A percentile compares a stretch with the other conserved stretches of the same genome.
Evolutionary conservation across 2,329 filamentous ascomycete species (phyloP).

Genomic region (Trichoderma sp.): DNA sequence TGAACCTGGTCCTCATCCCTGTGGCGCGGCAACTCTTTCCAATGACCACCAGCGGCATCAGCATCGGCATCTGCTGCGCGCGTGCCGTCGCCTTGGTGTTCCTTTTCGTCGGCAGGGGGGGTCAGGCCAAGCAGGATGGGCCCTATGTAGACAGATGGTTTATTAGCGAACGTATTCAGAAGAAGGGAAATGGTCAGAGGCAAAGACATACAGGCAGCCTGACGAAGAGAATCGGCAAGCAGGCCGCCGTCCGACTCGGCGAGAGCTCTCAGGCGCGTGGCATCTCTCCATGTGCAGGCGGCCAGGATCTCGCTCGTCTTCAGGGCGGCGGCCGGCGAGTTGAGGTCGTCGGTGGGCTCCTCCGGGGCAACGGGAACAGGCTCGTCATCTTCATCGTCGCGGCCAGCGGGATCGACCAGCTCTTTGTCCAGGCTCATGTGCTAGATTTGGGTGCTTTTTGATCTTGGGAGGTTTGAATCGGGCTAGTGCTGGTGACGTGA

Average conservation of each 20-base stretch:
- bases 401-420: constrained; percentile 17
- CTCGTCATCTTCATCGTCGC: constrained; percentile 9
- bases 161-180: constrained; percentile 7
- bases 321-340: constrained; percentile 25
- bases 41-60: constrained; percentile 35
- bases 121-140: constrained; percentile 55
- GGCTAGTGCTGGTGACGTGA: constrained; percentile 1
- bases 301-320: constrained; percentile 45
- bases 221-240: constrained; percentile 65
- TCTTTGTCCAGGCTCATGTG: constrained; percentile 23
- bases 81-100: background rate
- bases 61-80: constrained; percentile 5
- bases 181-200: background rate
- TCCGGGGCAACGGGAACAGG: constrained; percentile 4
- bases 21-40: constrained; percentile 70
- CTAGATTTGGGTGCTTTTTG: constrained; percentile 4
- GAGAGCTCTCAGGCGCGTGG: constrained; percentile 54
- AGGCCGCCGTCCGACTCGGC: constrained; percentile 67
- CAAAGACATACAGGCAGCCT: constrained; percentile 68
- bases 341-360: constrained; percentile 22
- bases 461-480: background rate
- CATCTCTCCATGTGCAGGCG: constrained; percentile 59
- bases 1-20: constrained; percentile 86
- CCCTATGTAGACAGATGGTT: constrained; percentile 47
- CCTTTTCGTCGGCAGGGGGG: constrained; percentile 8